These are phyloP conservation scores for Amaranthus hypochondriacus DNA, from an alignment of 148 eudicot genomes.

Conservation along the genomic window DNA sequence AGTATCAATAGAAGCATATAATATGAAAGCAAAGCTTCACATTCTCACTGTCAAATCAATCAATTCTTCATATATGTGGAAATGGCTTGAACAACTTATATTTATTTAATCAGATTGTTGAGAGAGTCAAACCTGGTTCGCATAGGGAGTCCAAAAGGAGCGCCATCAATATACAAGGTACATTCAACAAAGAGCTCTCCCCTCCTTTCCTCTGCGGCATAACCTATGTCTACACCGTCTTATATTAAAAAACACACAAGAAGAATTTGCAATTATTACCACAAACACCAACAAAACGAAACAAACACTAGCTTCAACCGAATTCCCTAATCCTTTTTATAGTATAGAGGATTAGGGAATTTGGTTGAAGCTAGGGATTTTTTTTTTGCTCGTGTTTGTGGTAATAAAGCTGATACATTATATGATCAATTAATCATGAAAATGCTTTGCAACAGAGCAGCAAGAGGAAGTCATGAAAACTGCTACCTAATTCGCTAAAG, in stretches of 20 bases:
- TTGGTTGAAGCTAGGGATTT: too few species aligned
- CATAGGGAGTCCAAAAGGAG: constrained; percentile 90
- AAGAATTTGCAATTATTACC: not conserved
- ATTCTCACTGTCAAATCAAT: not conserved
- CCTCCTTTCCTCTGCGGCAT: constrained; percentile 54
- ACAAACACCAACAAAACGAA: constrained; percentile 1
- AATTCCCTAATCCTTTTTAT: too few species aligned
- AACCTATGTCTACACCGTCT: constrained; percentile 54
- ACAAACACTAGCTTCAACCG: not conserved
- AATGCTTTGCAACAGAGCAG: not conserved
- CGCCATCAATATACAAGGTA: constrained; percentile 82
- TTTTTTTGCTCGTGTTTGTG: too few species aligned
- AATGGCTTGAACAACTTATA: not conserved
- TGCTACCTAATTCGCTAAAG: too few species aligned
- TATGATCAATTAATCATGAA: not conserved
- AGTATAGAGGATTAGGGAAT: too few species aligned
- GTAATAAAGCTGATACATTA: too few species aligned
- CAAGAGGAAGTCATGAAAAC: not conserved
- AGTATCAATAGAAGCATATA: not conserved
- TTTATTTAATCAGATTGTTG: not conserved
- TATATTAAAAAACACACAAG: constrained; percentile 9
- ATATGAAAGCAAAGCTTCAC: not conserved
- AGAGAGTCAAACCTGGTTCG: constrained; percentile 61
- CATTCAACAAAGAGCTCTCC: constrained; percentile 86
- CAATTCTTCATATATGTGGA: not conserved